Conservation (phyloP, 2,329 filamentous ascomycete species). For the Arthroderma sp. region DNA sequence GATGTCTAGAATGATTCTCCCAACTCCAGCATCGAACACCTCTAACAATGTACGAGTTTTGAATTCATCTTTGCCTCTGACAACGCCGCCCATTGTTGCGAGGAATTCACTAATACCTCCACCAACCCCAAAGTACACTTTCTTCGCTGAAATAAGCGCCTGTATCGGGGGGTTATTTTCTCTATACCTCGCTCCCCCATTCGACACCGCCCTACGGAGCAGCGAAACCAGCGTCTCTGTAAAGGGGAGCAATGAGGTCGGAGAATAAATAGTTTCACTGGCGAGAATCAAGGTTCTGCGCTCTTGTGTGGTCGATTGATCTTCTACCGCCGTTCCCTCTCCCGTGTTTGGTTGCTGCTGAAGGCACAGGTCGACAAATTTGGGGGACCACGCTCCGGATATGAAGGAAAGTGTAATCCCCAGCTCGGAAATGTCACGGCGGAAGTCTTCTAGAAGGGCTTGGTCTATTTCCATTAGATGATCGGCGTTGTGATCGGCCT, state of each 20-base stretch:
- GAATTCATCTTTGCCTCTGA: conserved; percentile 9
- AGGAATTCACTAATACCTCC: conserved; percentile 52
- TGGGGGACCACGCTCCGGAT: conserved; percentile 48
- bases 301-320: conserved; percentile 14
- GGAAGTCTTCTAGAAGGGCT: conserved; percentile 37
- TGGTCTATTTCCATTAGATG: conserved; percentile 38
- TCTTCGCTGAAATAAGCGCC: conserved; percentile 50
- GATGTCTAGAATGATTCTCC: conserved; percentile 33
- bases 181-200: conserved; percentile 4
- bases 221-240: conserved; percentile 42
- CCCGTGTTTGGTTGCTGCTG: conserved; percentile 13
- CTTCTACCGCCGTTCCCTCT: conserved; percentile 13
- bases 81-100: conserved; percentile 21
- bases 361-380: conserved; percentile 34
- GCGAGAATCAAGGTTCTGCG: conserved; percentile 43
- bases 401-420: conserved; percentile 44
- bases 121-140: conserved; percentile 55
- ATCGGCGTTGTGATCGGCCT: conserved; percentile 16
- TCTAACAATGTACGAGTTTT: conserved; percentile 24
- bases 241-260: conserved; percentile 42
- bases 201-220: conserved; percentile 28
- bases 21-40: conserved; percentile 34
- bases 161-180: conserved; percentile 23
- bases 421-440: conserved; percentile 28
- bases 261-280: conserved; percentile 55